These are phyloP conservation scores for Naganishia friedmannii DNA, from an alignment of 768 basidiomycete genomes.

Conservation along the genomic window DNA sequence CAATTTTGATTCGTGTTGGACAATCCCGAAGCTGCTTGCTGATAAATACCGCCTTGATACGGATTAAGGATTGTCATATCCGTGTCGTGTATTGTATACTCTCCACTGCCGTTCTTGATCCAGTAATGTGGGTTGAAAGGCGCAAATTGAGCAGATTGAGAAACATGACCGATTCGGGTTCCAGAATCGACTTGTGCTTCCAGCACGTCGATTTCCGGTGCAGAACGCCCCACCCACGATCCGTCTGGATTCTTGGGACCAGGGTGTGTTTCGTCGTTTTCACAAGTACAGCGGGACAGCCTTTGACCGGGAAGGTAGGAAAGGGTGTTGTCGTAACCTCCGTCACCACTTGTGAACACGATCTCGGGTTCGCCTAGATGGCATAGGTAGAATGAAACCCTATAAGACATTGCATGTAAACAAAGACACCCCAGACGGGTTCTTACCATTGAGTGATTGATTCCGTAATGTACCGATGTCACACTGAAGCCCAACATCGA, in stretches of 20 bases:
- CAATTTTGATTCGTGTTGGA: slow-evolving; percentile 69
- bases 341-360: slow-evolving; percentile 64
- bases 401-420: background rate
- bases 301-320: slow-evolving; percentile 86
- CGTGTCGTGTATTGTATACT: slow-evolving; percentile 61
- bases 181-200: slow-evolving; percentile 62
- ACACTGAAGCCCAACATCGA: slow-evolving; percentile 55
- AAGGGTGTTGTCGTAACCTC: slow-evolving; percentile 58
- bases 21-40: slow-evolving; percentile 76
- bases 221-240: slow-evolving; percentile 71
- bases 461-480: slow-evolving; percentile 89
- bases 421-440: background rate
- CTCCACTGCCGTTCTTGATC: slow-evolving; percentile 57
- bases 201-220: slow-evolving; percentile 87
- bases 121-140: slow-evolving; percentile 73
- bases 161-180: slow-evolving; percentile 61
- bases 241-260: slow-evolving; percentile 77
- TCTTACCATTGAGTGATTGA: slow-evolving; percentile 63
- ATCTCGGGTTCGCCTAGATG: slow-evolving; percentile 58
- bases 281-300: slow-evolving; percentile 83
- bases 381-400: background rate
- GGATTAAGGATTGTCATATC: slow-evolving; percentile 38
- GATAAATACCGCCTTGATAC: slow-evolving; percentile 66
- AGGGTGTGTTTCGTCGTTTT: slow-evolving; percentile 72
- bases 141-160: slow-evolving; percentile 70